A percentile compares a stretch with the other conserved stretches of the same genome.
Conservation (phyloP, 139 green algal genomes). For the Chlamydomonas sp. region DNA sequence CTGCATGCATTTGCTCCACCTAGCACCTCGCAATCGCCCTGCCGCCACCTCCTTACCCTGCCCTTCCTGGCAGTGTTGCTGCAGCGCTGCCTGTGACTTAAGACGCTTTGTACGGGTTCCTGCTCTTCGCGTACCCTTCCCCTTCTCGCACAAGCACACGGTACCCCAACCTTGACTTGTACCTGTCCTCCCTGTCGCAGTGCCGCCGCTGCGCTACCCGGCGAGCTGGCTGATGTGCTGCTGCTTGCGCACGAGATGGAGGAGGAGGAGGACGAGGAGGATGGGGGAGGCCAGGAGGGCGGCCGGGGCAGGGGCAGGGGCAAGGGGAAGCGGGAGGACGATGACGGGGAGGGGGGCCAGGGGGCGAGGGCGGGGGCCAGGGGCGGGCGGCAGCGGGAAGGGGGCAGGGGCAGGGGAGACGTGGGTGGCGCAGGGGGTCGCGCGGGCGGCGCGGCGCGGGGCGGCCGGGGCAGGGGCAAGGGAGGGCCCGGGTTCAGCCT, state of each 20-base stretch:
- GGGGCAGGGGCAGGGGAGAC: neutral
- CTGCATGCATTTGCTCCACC: too few species aligned
- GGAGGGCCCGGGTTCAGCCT: neutral
- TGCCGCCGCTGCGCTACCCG: slow-evolving; percentile 56
- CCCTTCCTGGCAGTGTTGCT: too few species aligned
- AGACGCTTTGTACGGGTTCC: too few species aligned
- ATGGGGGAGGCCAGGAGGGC: neutral
- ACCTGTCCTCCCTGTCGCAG: slow-evolving; percentile 19
- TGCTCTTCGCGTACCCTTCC: too few species aligned
- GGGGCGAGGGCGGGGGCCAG: neutral
- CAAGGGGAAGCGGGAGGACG: neutral
- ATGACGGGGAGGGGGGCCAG: neutral
- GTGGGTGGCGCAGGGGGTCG: neutral
- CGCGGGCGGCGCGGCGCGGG: too few species aligned
- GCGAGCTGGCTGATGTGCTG: slow-evolving; percentile 53
- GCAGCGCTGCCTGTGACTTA: too few species aligned
- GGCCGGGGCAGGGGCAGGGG: neutral
- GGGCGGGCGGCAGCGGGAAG: neutral
- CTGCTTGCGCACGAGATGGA: slow-evolving; percentile 44
- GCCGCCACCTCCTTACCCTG: too few species aligned
- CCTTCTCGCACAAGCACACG: too few species aligned
- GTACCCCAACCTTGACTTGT: too few species aligned
- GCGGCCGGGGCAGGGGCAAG: too few species aligned
- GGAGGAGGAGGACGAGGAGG: slow-evolving; percentile 3
- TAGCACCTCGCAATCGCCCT: too few species aligned